Percentiles rank a stretch among this genome's conserved stretches.
These are phyloP conservation scores for Sanghuangporus sanghuang DNA, from an alignment of 1,284 basidiomycete genomes.

Conservation along the genomic window DNA sequence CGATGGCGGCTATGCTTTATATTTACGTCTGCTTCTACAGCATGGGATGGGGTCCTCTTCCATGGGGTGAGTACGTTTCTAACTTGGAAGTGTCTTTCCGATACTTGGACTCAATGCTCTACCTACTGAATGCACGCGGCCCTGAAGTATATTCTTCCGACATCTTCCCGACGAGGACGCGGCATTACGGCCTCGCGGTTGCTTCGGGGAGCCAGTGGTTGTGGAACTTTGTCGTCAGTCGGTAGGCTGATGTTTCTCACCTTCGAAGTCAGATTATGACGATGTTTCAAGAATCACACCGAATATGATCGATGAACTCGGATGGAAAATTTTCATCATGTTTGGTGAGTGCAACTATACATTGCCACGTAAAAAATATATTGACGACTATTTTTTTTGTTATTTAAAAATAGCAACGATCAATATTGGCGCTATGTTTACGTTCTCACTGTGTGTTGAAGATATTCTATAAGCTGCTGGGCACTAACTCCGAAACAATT, in stretches of 20 bases:
- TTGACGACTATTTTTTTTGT: too few species aligned
- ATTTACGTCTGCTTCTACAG: constrained; percentile 75
- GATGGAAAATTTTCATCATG: constrained; percentile 67
- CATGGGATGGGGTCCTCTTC: constrained; percentile 59
- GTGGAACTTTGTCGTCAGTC: constrained; percentile 70
- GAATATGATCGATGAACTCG: constrained; percentile 51
- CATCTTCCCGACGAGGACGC: constrained; percentile 78
- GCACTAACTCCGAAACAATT: too few species aligned
- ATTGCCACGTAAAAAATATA: background rate
- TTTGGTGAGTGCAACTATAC: constrained; percentile 35
- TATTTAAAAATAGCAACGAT: constrained; percentile 34
- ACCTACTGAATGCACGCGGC: background rate
- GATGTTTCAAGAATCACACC: constrained; percentile 58
- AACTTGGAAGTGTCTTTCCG: background rate
- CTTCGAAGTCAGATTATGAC: background rate
- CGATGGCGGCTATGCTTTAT: constrained; percentile 73
- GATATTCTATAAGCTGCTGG: background rate
- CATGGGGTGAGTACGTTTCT: constrained; percentile 38
- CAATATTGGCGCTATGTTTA: constrained; percentile 47
- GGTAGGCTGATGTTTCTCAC: background rate
- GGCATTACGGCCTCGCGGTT: constrained; percentile 70
- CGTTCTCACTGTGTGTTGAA: constrained; percentile 37
- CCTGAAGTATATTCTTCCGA: constrained; percentile 60
- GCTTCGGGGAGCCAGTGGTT: constrained; percentile 76
- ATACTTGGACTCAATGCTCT: background rate